Evolutionary conservation across 2,329 filamentous ascomycete species (phyloP).

Genomic region (Clonostachys rosea): DNA sequence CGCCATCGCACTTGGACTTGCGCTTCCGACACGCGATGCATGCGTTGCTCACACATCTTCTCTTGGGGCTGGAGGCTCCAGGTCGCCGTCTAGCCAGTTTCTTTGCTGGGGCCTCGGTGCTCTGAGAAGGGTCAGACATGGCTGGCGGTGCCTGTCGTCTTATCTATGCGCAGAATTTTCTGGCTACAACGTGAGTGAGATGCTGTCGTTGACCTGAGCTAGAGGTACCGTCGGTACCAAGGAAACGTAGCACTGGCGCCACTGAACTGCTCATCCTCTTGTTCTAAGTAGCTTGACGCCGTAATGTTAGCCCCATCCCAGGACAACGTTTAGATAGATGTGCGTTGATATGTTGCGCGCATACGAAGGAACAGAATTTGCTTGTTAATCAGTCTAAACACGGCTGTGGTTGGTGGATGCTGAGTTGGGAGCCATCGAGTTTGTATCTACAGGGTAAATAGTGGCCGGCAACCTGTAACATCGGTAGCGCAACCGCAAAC

Average conservation of each 20-base stretch:
- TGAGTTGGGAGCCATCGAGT: background rate
- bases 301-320: background rate
- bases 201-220: too few species aligned
- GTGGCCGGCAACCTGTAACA: background rate
- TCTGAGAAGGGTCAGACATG: too few species aligned
- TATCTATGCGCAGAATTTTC: too few species aligned
- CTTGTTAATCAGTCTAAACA: too few species aligned
- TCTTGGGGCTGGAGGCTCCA: conserved; percentile 47
- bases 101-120: background rate
- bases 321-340: background rate
- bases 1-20: conserved; percentile 90
- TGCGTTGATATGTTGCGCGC: background rate
- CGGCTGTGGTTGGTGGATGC: too few species aligned
- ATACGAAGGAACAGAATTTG: too few species aligned
- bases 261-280: too few species aligned
- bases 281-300: too few species aligned
- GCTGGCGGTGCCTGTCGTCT: too few species aligned
- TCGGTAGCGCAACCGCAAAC: background rate
- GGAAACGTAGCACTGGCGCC: too few species aligned
- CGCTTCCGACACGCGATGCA: conserved; percentile 75
- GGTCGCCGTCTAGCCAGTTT: conserved; percentile 46
- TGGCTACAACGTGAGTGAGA: too few species aligned
- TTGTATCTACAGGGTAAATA: background rate
- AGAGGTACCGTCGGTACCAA: too few species aligned
- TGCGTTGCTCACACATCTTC: conserved; percentile 78